Percentiles rank a stretch among this genome's conserved stretches.
phyloP scores from a whole-genome alignment of 495 filamentous ascomycete genomes.

The Neurospora tetrasperma region DNA sequence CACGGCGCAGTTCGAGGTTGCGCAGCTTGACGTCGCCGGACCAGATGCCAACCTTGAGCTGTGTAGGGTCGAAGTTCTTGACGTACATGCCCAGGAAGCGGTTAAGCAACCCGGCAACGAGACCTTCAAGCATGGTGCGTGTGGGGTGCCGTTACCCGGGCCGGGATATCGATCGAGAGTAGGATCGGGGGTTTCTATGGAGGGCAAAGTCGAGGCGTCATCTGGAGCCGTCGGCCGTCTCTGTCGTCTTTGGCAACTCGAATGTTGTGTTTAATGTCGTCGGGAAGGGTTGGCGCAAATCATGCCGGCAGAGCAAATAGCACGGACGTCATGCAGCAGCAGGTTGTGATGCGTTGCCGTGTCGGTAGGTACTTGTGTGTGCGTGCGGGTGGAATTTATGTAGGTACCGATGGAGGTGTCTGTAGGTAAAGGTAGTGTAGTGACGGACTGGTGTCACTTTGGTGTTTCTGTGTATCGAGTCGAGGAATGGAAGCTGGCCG shows the following conservation, averaged over 20 bases:
- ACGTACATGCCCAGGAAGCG: conserved; percentile 99
- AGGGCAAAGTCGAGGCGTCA: conserved; percentile 18
- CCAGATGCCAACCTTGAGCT: conserved; percentile 97
- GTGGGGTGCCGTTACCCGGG: conserved; percentile 43
- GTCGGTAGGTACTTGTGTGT: background rate
- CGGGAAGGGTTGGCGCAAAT: conserved; percentile 1
- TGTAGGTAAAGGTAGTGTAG: background rate
- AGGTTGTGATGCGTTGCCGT: background rate
- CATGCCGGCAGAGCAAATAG: background rate
- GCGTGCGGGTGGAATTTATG: background rate
- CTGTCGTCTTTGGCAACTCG: background rate
- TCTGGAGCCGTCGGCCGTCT: conserved; percentile 14
- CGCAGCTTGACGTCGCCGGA: conserved; percentile 90
- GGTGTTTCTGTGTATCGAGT: background rate
- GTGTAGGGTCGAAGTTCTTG: conserved; percentile 93
- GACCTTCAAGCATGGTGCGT: conserved; percentile 50
- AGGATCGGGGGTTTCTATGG: conserved; percentile 17
- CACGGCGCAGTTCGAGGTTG: conserved; percentile 81
- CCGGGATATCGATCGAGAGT: conserved; percentile 22
- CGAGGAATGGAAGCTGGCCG: background rate
- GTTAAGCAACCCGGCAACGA: conserved; percentile 85
- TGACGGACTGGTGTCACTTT: background rate
- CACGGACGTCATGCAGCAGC: conserved; percentile 5
- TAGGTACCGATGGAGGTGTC: conserved; percentile 1
- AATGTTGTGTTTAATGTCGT: background rate